Conservation (phyloP, 345 rosid genomes). For the Eucalyptus erythrocorys region DNA sequence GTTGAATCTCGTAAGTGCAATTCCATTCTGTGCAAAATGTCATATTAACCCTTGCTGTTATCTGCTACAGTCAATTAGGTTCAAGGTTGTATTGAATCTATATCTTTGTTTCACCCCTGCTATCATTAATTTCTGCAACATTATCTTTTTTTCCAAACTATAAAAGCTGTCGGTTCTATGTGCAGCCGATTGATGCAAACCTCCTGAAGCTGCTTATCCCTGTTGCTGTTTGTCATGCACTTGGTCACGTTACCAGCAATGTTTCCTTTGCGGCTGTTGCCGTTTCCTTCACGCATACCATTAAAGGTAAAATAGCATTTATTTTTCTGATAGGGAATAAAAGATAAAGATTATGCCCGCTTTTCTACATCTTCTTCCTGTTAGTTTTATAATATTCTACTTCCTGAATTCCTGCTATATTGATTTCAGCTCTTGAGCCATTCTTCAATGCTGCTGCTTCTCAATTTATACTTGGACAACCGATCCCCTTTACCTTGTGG, state of each 20-base stretch:
- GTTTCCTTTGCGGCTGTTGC: conserved; percentile 98
- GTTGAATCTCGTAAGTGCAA: background rate
- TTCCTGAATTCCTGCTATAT: background rate
- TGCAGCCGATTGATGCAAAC: conserved; percentile 76
- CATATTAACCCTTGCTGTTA: background rate
- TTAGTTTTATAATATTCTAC: background rate
- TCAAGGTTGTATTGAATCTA: background rate
- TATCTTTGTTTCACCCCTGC: background rate
- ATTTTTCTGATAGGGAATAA: background rate
- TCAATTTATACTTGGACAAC: conserved; percentile 80
- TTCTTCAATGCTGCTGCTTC: conserved; percentile 98
- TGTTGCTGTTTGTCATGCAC: conserved; percentile 85
- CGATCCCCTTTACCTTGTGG: conserved; percentile 79
- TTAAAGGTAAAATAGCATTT: conserved; percentile 42
- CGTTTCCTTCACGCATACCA: conserved; percentile 92
- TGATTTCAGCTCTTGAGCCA: conserved; percentile 85
- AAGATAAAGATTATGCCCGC: background rate
- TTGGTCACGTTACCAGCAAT: conserved; percentile 92
- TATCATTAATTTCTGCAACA: background rate
- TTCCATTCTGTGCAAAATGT: background rate
- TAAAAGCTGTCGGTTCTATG: background rate
- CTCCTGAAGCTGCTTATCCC: conserved; percentile 79
- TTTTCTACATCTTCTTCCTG: background rate
- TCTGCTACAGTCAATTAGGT: background rate
- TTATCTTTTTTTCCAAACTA: background rate